Percentiles rank a stretch among this genome's conserved stretches.
phyloP scores from a whole-genome alignment of 768 basidiomycete species.

The Xerocomellus intermedius region DNA sequence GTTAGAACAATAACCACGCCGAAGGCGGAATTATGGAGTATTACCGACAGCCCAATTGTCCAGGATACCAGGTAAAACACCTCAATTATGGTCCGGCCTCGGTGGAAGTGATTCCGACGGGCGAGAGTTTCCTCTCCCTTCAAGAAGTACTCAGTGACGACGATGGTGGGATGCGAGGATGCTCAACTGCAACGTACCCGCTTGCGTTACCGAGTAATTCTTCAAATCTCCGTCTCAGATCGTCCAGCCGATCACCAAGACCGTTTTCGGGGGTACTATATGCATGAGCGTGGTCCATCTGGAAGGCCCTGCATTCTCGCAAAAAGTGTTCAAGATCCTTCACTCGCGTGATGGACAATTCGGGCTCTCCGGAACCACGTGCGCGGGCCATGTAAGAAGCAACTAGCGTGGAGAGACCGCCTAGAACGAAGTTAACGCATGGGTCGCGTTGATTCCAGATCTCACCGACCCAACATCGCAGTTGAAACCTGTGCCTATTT shows the following conservation, averaged over 20 bases:
- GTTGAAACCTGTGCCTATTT: slow-evolving; percentile 38
- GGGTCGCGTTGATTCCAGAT: neutral
- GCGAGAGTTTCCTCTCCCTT: slow-evolving; percentile 22
- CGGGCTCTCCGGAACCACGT: slow-evolving; percentile 70
- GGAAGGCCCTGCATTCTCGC: slow-evolving; percentile 57
- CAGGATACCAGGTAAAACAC: neutral
- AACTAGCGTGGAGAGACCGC: slow-evolving; percentile 64
- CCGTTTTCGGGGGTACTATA: slow-evolving; percentile 8
- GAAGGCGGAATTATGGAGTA: too few relatives aligned
- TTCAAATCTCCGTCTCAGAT: slow-evolving; percentile 28
- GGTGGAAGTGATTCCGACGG: slow-evolving; percentile 9
- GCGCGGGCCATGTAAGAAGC: slow-evolving; percentile 72
- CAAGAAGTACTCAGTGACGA: neutral
- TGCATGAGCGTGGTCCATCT: slow-evolving; percentile 54
- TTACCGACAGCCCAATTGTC: neutral
- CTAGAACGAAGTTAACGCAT: slow-evolving; percentile 27
- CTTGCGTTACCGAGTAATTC: slow-evolving; percentile 27
- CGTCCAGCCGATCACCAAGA: slow-evolving; percentile 4
- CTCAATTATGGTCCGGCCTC: neutral
- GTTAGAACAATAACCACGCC: neutral
- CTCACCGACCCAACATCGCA: slow-evolving; percentile 38
- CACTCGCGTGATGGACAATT: slow-evolving; percentile 51
- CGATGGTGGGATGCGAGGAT: neutral
- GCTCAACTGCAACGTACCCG: slow-evolving; percentile 16
- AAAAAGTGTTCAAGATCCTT: slow-evolving; percentile 68